Base-by-base conservation (phyloP, 73 alveolate species). In the Uronychia setigera region DNA sequence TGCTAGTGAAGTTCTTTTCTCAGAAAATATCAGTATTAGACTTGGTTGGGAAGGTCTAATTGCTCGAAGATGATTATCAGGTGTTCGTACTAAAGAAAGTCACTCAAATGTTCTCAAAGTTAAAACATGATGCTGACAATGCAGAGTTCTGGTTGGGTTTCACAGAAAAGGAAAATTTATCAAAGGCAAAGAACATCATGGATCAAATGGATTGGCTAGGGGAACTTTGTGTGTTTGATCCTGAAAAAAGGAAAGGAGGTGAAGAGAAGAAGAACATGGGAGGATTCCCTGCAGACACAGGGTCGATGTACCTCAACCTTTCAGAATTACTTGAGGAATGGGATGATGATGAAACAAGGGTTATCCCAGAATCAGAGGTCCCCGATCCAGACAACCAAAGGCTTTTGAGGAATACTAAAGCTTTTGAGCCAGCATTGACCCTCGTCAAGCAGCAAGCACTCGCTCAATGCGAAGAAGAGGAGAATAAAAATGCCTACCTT, bases 81-180 rank as follows among this genome's bases (percentile, higher is more conserved):
- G 78, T 86, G 5, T 80, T 59, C 32, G 80, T 86, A 26, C 74
- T 86, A 9, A 78, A 30, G 58, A 78, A 78, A 19, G 92, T 86
- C 28, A 33, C 87, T 1, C 19, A 14, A n/a, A 58, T 76, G 58
- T 34, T 79, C 29, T 59, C 84, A 1, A 32, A 57, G 33, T 60
- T 86, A 87, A 86, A 79, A 33, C 35, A 79, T 26, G 87, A 86
- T 27, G 92, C 92, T 1, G 92, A 86, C 46, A 79, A 86, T 59
- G 87, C 87, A 1, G 92, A 86, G 79, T 86, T 86, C 78, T 86
- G 92, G 92, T 32, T 86, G 29, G 92, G 92, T 1, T 60, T 57
- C 35, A 34, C 32, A 0, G 83, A 83, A 27, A 26, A 79, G 79
- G 92, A 86, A 19, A 5, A 46, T 1, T 59, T 84, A 25, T 35